Evolutionary conservation across 1,139 yeast genomes (phyloP).

Genomic region (Chernovozyma sophiae-reginae): DNA sequence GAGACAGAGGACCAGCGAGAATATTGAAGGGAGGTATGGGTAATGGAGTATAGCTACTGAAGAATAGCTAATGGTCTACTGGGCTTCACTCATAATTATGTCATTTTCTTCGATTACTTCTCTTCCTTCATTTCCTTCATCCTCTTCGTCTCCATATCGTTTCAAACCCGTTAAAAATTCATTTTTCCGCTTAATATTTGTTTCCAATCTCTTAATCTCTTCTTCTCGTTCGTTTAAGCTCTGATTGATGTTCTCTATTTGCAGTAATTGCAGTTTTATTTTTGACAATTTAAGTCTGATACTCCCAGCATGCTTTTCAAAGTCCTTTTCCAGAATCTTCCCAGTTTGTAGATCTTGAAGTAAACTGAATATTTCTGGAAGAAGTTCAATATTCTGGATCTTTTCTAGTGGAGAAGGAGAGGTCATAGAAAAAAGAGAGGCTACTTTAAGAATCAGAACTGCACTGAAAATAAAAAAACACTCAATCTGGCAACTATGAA

Average conservation of each 20-base stretch:
- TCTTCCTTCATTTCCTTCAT: not conserved
- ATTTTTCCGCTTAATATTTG: conserved; percentile 23
- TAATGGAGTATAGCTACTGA: no score
- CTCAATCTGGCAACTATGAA: no score
- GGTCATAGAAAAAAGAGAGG: no score
- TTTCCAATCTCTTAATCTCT: conserved; percentile 23
- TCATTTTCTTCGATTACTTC: no score
- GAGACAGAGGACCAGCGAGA: no score
- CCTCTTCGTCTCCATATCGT: conserved; percentile 3
- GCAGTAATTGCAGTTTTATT: conserved; percentile 28
- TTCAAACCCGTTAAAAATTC: conserved; percentile 22
- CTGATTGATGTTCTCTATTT: conserved; percentile 39
- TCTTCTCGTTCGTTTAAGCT: conserved; percentile 25
- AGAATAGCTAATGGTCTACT: no score
- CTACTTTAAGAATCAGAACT: no score
- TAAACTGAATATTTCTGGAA: conserved; percentile 37
- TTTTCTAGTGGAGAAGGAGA: conserved; percentile 12
- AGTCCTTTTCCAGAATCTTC: conserved; percentile 38
- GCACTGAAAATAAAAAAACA: no score
- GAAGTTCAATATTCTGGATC: conserved; percentile 28
- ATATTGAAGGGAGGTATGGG: no score
- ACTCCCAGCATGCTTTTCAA: conserved; percentile 42
- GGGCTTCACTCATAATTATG: not conserved
- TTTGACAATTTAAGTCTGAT: conserved; percentile 34
- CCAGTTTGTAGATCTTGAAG: conserved; percentile 36